Base-by-base conservation (phyloP, 805 yeast species). In the Zygosaccharomyces kombuchaensis region DNA sequence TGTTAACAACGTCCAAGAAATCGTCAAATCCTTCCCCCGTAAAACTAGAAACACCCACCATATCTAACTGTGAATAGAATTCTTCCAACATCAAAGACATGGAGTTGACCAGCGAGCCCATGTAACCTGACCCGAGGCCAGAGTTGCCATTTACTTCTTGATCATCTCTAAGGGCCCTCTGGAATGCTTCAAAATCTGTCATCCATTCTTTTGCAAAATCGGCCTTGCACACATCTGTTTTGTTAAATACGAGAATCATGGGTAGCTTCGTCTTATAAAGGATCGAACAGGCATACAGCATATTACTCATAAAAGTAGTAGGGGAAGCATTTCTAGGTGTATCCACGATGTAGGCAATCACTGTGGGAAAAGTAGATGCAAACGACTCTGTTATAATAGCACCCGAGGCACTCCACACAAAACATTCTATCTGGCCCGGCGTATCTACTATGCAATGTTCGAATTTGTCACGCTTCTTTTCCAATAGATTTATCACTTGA, bases 341-440 rank as follows among this genome's bases (percentile, higher is more conserved):
- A 62, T 93, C 99, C 22, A 93, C 93, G 51, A 93, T 83, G 64
- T 93, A 93, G 0, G 98, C 98, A 52, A 93, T 80, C 22, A 93
- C 87, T 0, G 99, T 93, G 13, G 99, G 99, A 64, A 88, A 87
- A 3, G 95, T 81, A 0, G 96, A 84, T 1, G 98, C 99, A 69
- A 93, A 87, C 0, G 97, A 89, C 63, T 93, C 99, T 0, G 98
- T 91, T 48, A 93, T 85, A 51, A 93, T 93, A 17, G 96, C 78
- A 9, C 99, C 99, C 17, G 96, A 86, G 0, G 99, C 99, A 37
- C 95, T 83, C 99, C 99, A 93, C 35, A 93, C 89, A 65, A 93
- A 93, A 70, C 97, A 90, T 67, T 93, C 99, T 51, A 93, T 93
- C 68, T 93, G 99, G 9, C 99, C 99, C 0, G 99, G 99, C 1